Percentiles rank a stretch among this genome's conserved stretches.
Conservation (phyloP, 768 basidiomycete genomes). For the Tephrocybe sp. region DNA sequence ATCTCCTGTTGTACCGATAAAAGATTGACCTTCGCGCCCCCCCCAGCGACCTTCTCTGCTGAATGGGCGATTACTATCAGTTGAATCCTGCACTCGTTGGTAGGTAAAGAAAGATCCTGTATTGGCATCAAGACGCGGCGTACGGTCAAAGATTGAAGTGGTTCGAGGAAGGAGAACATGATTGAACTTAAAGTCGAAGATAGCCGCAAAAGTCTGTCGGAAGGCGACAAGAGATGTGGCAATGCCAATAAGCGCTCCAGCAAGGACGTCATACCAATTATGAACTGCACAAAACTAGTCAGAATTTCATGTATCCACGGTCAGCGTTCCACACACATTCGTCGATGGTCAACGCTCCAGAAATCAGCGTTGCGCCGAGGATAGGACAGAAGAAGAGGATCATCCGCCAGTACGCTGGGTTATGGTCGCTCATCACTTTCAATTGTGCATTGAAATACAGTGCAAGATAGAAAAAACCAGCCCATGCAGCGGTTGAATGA, state of each 20-base stretch:
- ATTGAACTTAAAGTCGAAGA: slow-evolving; percentile 59
- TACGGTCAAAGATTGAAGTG: slow-evolving; percentile 40
- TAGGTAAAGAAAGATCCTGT: slow-evolving; percentile 33
- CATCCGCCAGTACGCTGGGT: slow-evolving; percentile 65
- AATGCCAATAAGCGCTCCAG: slow-evolving; percentile 48
- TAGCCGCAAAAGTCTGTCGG: slow-evolving; percentile 52
- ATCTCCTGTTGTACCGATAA: slow-evolving; percentile 41
- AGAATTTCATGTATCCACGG: neutral
- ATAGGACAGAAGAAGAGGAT: slow-evolving; percentile 54
- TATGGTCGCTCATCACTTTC: slow-evolving; percentile 57
- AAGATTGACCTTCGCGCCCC: slow-evolving; percentile 30
- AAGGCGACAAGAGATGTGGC: slow-evolving; percentile 48
- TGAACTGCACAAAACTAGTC: slow-evolving; percentile 29
- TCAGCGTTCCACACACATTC: slow-evolving; percentile 37
- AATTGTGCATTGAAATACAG: slow-evolving; percentile 53
- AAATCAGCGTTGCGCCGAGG: slow-evolving; percentile 53
- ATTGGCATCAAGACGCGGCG: slow-evolving; percentile 22
- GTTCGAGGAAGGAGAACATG: slow-evolving; percentile 53
- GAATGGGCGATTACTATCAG: slow-evolving; percentile 34
- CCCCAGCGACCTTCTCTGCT: slow-evolving; percentile 47
- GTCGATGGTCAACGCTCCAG: slow-evolving; percentile 55
- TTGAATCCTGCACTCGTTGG: slow-evolving; percentile 23
- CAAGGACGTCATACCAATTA: slow-evolving; percentile 58
- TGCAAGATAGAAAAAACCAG: slow-evolving; percentile 46
- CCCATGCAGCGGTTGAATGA: slow-evolving; percentile 57